phyloP scores from a whole-genome alignment of 306 rosid genomes.

The Alnus glutinosa region DNA sequence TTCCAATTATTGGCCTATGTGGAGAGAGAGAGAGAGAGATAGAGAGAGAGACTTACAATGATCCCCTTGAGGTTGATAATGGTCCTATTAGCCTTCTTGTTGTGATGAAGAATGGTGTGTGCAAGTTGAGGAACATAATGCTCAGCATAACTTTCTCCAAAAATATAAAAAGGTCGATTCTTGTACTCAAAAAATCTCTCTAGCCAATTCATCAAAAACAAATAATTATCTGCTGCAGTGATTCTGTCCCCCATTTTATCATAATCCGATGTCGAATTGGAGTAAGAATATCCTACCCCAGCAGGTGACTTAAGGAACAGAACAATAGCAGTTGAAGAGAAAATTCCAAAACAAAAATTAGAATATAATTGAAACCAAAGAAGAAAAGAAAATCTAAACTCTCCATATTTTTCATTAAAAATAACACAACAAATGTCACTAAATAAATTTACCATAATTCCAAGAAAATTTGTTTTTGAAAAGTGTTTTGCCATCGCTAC shows the following conservation, averaged over 20 bases:
- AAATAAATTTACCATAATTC: slow-evolving; percentile 55
- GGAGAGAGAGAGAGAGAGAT: not conserved
- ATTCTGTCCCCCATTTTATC: slow-evolving; percentile 51
- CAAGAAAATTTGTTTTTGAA: slow-evolving; percentile 61
- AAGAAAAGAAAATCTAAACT: not conserved
- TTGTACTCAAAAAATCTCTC: slow-evolving; percentile 88
- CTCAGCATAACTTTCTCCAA: slow-evolving; percentile 96
- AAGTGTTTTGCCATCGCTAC: slow-evolving; percentile 90
- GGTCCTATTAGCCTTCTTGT: slow-evolving; percentile 44
- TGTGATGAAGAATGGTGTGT: slow-evolving; percentile 66
- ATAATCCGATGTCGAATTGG: slow-evolving; percentile 76
- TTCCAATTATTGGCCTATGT: not conserved
- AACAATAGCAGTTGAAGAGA: slow-evolving; percentile 74
- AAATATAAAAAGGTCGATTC: slow-evolving; percentile 59
- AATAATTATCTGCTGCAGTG: slow-evolving; percentile 69
- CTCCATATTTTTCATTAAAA: no score
- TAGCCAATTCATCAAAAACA: slow-evolving; percentile 80
- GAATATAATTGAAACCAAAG: not conserved
- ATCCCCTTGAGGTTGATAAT: slow-evolving; percentile 86
- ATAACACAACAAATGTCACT: no score
- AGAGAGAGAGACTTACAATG: slow-evolving; percentile 51
- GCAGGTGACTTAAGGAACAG: slow-evolving; percentile 84
- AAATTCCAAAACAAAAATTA: not conserved
- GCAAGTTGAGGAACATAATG: slow-evolving; percentile 97
- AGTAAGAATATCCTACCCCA: slow-evolving; percentile 95